phyloP scores from a whole-genome alignment of 2,329 filamentous ascomycete species.

The Fusarium sp. region DNA sequence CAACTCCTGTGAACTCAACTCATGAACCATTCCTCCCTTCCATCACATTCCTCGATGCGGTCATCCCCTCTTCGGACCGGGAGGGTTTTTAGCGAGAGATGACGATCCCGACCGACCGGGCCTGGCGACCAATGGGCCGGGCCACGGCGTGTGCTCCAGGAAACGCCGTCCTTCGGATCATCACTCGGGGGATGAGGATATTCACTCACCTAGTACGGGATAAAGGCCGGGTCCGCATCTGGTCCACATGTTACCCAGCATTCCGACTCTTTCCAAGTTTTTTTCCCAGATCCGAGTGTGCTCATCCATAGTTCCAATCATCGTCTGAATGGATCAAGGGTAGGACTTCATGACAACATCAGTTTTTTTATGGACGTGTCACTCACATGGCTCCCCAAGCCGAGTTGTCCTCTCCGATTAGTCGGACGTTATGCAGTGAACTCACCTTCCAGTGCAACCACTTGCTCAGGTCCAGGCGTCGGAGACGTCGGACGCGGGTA shows the following conservation, averaged over 20 bases:
- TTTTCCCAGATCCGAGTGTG: slow-evolving; percentile 2
- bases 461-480: slow-evolving; percentile 4
- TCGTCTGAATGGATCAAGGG: background rate
- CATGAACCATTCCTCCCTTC: slow-evolving; percentile 4
- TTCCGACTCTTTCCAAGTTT: slow-evolving; percentile 24
- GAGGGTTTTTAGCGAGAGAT: background rate
- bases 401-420: background rate
- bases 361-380: background rate
- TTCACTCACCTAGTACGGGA: slow-evolving; percentile 10
- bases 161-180: slow-evolving; percentile 18
- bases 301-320: slow-evolving; percentile 1
- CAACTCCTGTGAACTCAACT: background rate
- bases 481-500: slow-evolving; percentile 11
- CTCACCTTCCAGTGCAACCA: background rate
- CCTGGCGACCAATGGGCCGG: slow-evolving; percentile 6
- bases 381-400: background rate
- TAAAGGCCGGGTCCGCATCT: slow-evolving; percentile 15
- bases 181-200: slow-evolving; percentile 11
- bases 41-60: slow-evolving; percentile 31
- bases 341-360: background rate
- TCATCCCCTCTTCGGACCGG: background rate
- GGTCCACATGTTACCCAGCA: slow-evolving; percentile 26
- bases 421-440: background rate
- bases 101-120: slow-evolving; percentile 34
- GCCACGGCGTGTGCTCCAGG: slow-evolving; percentile 3